Evolutionary conservation across 306 rosid species (phyloP).

Genomic region (Inga laurina): DNA sequence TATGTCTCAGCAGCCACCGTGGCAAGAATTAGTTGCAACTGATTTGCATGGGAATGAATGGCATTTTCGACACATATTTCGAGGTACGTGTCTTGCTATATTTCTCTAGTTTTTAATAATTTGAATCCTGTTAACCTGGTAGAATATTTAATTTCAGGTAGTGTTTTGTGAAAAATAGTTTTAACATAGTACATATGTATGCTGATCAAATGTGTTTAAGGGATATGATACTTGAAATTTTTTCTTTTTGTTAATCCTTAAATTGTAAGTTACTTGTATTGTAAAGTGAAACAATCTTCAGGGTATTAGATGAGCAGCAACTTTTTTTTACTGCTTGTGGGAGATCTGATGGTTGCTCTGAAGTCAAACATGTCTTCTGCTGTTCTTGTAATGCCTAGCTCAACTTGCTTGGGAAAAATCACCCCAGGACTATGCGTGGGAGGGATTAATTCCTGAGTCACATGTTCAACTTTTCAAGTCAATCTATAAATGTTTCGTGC

Average conservation of each 20-base stretch:
- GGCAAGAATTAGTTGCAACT: conserved; percentile 97
- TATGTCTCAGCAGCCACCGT: conserved; percentile 98
- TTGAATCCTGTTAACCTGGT: neutral
- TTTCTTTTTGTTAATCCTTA: neutral
- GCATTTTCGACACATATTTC: conserved; percentile 98
- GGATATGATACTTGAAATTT: neutral
- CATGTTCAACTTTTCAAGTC: neutral
- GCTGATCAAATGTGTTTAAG: neutral
- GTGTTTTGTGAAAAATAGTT: neutral
- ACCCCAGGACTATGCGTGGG: neutral
- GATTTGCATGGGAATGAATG: conserved; percentile 93
- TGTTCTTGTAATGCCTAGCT: neutral
- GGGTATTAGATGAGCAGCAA: too few species aligned
- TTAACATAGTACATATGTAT: neutral
- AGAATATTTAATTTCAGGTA: neutral
- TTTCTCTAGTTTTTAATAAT: neutral
- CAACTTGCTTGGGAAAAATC: neutral
- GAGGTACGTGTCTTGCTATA: conserved; percentile 50
- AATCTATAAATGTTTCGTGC: neutral
- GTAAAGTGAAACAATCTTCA: neutral
- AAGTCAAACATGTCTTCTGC: neutral
- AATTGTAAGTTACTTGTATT: neutral
- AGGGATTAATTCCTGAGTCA: neutral
- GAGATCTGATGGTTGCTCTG: neutral
- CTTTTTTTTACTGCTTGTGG: conserved; percentile 6